phyloP scores from a whole-genome alignment of 139 green algal species.

The Coccomyxa sp. region DNA sequence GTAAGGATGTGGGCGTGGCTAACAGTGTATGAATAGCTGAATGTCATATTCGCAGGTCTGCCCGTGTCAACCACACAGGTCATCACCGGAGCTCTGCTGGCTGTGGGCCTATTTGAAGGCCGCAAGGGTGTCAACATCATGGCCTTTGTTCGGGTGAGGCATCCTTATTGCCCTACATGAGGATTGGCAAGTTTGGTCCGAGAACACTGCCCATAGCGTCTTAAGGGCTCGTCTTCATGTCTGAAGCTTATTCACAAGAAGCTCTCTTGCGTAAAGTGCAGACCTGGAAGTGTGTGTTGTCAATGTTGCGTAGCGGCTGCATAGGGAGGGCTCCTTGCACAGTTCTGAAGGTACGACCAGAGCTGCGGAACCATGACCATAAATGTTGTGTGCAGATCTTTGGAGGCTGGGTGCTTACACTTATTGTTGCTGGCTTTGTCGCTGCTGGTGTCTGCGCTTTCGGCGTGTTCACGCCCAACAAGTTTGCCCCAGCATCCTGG shows the following conservation, averaged over 20 bases:
- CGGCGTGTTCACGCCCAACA: conserved; percentile 22
- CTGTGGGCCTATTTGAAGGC: background rate
- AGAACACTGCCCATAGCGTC: background rate
- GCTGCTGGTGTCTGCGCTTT: conserved; percentile 30
- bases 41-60: too few relatives aligned
- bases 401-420: conserved; percentile 4
- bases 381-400: conserved; percentile 17
- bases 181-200: background rate
- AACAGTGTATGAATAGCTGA: too few relatives aligned
- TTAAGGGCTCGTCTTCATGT: background rate
- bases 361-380: background rate
- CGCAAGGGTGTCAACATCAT: conserved; percentile 10
- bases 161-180: background rate
- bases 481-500: too few relatives aligned
- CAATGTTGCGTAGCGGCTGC: background rate
- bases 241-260: background rate
- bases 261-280: too few relatives aligned
- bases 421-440: conserved; percentile 17
- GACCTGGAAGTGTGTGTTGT: too few relatives aligned
- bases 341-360: background rate
- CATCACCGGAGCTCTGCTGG: conserved; percentile 29
- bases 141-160: background rate
- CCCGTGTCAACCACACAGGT: conserved; percentile 45
- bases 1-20: too few relatives aligned
- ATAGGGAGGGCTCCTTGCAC: too few relatives aligned